Evolutionary conservation across 805 yeast species (phyloP), one percentile per base, ranked within the genome.

Genomic region (Myxozyma geophila): DNA sequence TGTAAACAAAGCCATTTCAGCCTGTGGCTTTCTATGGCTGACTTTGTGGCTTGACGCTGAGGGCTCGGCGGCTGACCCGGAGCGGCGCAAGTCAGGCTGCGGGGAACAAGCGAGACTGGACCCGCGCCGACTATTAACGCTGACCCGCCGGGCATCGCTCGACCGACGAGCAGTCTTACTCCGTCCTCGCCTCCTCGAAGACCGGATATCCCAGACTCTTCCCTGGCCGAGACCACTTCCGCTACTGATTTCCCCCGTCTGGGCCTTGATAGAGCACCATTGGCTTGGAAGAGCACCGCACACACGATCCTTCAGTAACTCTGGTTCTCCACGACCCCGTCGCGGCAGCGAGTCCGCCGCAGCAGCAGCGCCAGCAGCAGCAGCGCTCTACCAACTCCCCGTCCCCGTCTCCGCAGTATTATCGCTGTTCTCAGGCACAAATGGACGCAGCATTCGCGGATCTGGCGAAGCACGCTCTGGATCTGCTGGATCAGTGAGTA

Each of bases 371-470:
- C 35, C 36, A 10, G 51, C 51, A 10, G 51, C 51, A 10, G 37
- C 12, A 19, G 35, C 28, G 28, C 28, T 28, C 33, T 37, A 17
- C 13, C 39, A 28, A 5, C 39, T 48, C 17, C 48, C 56, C n/a
- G 21, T 48, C 12, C 15, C 54, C 3, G 13, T 21, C 21, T 17
- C n/a, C 54, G 39, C 35, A 17, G n/a, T 36, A 10, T 5, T 19
- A 28, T 21, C 46, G 7, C 35, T 40, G 36, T 39, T 23, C 4
- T 39, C 39, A 8, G 56, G 54, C 44, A 15, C 23, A 37, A n/a
- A 63, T 63, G 67, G 67, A 63, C 33, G 36, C 57, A 46, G 56
- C 63, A 7, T 63, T 55, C 47, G 49, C 43, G 4, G 63, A 50
- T n/a, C 58, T 63, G 36, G 64, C 67, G 7, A 40, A 15, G 23